Conservation (phyloP, 1,284 basidiomycete genomes). For the Cryptococcus floricola region DNA sequence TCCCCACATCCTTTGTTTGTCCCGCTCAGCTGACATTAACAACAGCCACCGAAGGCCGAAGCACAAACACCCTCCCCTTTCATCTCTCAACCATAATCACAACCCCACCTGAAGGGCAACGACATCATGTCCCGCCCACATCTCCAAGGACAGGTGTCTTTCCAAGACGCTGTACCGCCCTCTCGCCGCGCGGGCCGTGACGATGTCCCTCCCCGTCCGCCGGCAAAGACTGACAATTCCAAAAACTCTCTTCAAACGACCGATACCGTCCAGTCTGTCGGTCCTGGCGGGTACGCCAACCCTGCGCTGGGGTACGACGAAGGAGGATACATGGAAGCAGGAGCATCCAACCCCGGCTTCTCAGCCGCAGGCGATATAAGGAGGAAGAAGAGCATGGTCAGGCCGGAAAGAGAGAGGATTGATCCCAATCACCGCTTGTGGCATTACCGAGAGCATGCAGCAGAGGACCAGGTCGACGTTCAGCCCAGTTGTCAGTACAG, state of each 20-base stretch:
- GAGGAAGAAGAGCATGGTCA: constrained; percentile 89
- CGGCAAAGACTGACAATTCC: constrained; percentile 25
- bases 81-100: background rate
- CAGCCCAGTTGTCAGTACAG: constrained; percentile 68
- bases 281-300: constrained; percentile 11
- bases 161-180: constrained; percentile 29
- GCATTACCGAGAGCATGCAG: constrained; percentile 89
- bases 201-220: constrained; percentile 29
- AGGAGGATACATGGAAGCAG: constrained; percentile 32
- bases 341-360: constrained; percentile 29
- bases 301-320: constrained; percentile 32
- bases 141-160: constrained; percentile 38
- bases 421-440: constrained; percentile 91
- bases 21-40: background rate
- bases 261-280: constrained; percentile 5
- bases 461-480: constrained; percentile 71
- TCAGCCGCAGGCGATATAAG: constrained; percentile 50
- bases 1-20: background rate
- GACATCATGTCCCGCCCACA: constrained; percentile 39
- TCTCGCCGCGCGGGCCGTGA: constrained; percentile 25
- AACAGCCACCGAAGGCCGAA: background rate
- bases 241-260: constrained; percentile 27
- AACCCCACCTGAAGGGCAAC: background rate
- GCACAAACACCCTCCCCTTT: background rate
- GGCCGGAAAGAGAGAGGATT: constrained; percentile 93